These are phyloP conservation scores for Phytophthora uliginosa DNA, from an alignment of 352 stramenopile genomes.

Conservation along the genomic window DNA sequence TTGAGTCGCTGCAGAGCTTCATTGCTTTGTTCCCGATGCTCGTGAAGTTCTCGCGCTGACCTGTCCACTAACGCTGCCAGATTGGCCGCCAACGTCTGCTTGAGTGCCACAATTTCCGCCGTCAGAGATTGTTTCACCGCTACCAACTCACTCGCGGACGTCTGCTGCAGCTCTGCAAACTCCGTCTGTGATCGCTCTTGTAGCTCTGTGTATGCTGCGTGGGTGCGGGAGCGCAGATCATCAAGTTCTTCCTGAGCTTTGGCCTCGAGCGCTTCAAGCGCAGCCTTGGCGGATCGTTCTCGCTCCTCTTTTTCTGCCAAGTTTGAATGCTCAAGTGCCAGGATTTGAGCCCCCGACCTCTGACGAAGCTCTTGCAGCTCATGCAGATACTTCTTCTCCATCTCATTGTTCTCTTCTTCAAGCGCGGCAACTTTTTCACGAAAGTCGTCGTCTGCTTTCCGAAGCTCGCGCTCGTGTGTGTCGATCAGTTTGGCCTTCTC, in stretches of 20 bases:
- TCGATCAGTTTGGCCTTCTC: constrained; percentile 44
- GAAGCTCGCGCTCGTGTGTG: constrained; percentile 35
- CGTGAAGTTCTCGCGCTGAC: constrained; percentile 35
- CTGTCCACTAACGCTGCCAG: constrained; percentile 36
- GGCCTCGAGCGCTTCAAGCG: constrained; percentile 35
- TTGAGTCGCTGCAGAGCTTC: constrained; percentile 34
- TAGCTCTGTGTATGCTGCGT: constrained; percentile 35
- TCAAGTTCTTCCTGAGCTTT: constrained; percentile 40
- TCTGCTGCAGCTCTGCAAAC: constrained; percentile 28
- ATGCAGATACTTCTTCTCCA: constrained; percentile 43
- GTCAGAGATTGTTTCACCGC: constrained; percentile 19
- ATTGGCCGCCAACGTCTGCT: constrained; percentile 27
- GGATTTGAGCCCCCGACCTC: constrained; percentile 29
- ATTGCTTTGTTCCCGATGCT: constrained; percentile 35
- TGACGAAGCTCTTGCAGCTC: constrained; percentile 52
- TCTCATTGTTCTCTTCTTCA: constrained; percentile 37
- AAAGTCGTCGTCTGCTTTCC: constrained; percentile 37
- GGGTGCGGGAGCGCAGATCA: constrained; percentile 19
- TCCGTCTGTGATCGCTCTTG: constrained; percentile 29
- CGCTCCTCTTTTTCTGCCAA: constrained; percentile 31
- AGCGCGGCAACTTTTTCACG: constrained; percentile 37
- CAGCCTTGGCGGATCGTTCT: constrained; percentile 24
- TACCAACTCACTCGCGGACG: constrained; percentile 26
- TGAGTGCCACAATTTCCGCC: constrained; percentile 36
- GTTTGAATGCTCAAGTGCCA: constrained; percentile 30